phyloP scores from a whole-genome alignment of 108 stramenopile species.

The Skeletonema marinoi region DNA sequence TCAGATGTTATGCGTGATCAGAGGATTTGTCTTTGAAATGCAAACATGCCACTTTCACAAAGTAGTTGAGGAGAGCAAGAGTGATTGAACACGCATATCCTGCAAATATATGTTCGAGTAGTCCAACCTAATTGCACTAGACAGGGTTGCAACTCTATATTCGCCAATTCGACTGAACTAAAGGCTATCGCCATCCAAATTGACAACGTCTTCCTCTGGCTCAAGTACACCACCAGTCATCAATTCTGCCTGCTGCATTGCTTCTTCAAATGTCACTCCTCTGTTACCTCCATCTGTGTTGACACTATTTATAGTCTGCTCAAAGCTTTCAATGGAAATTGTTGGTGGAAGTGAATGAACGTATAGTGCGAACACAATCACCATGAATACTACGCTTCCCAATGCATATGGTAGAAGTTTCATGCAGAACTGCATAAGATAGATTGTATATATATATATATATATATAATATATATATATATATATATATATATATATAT shows the following conservation, averaged over 20 bases:
- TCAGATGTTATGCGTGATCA: not conserved
- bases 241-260: not conserved
- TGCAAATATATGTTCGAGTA: not conserved
- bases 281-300: not conserved
- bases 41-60: not conserved
- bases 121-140: not conserved
- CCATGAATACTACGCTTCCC: slow-evolving; percentile 12
- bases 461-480: not conserved
- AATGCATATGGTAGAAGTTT: slow-evolving; percentile 23
- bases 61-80: not conserved
- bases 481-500: not conserved
- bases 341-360: slow-evolving; percentile 24
- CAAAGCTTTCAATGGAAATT: slow-evolving; percentile 11
- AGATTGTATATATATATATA: not conserved
- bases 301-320: not conserved
- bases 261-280: not conserved
- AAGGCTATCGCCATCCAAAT: slow-evolving; percentile 30
- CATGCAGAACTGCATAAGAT: slow-evolving; percentile 8
- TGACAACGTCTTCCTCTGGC: slow-evolving; percentile 7
- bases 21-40: not conserved
- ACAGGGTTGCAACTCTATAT: not conserved
- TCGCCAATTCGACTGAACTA: not conserved
- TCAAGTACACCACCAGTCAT: not conserved
- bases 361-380: slow-evolving; percentile 17
- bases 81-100: not conserved